Percentiles rank a stretch among this genome's conserved stretches.
phyloP scores from a whole-genome alignment of 164 flowering plant species.

The Annona squamosa region DNA sequence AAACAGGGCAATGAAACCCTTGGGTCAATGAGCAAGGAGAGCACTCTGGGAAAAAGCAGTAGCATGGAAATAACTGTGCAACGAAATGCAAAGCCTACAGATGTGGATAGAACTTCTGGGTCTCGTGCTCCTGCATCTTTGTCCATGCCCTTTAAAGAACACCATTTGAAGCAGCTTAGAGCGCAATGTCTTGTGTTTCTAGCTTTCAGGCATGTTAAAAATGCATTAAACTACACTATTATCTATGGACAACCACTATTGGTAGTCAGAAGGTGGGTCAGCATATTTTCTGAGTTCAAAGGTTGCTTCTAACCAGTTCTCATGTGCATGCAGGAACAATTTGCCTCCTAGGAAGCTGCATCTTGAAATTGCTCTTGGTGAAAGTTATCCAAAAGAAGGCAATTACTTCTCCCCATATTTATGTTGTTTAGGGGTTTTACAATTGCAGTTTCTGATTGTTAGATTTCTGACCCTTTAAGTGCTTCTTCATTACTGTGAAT shows the following conservation, averaged over 20 bases:
- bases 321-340: constrained; percentile 51
- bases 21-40: constrained; percentile 18
- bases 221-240: background rate
- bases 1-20: constrained; percentile 33
- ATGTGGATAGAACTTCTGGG: constrained; percentile 53
- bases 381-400: constrained; percentile 65
- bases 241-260: no score
- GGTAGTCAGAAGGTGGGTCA: background rate
- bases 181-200: constrained; percentile 98
- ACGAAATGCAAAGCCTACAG: constrained; percentile 35
- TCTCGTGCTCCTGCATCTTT: constrained; percentile 29
- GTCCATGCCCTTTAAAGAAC: constrained; percentile 76
- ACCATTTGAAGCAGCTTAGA: constrained; percentile 91
- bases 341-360: constrained; percentile 82
- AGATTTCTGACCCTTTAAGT: background rate
- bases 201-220: constrained; percentile 63
- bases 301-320: background rate
- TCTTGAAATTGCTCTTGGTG: constrained; percentile 92
- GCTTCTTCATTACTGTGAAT: background rate
- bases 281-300: background rate
- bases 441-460: background rate
- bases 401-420: constrained; percentile 3
- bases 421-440: background rate
- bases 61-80: constrained; percentile 27
- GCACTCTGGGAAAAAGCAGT: constrained; percentile 12